These are phyloP conservation scores for Rosa multiflora DNA, from an alignment of 306 rosid genomes.

Conservation along the genomic window DNA sequence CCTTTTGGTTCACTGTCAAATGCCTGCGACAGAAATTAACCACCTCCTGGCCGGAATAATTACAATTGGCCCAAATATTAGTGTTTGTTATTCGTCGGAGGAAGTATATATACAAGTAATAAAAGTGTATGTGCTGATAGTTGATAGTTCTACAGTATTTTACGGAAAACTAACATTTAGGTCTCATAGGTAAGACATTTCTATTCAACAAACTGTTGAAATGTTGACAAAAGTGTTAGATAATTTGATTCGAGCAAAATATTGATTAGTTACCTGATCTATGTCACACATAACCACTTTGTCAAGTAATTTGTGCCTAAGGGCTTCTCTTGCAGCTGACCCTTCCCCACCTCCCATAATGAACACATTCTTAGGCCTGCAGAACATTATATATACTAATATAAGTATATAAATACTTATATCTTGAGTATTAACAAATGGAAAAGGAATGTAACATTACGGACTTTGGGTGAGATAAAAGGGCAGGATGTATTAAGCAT, in stretches of 20 bases:
- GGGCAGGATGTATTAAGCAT: constrained; percentile 90
- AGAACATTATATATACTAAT: background rate
- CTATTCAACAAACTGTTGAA: too few species aligned
- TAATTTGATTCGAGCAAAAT: background rate
- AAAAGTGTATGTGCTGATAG: background rate
- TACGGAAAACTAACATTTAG: background rate
- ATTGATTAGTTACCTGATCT: constrained; percentile 58
- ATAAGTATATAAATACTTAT: background rate
- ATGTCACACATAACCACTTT: constrained; percentile 87
- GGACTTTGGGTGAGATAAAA: constrained; percentile 72
- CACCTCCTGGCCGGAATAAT: constrained; percentile 58
- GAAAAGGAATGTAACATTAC: constrained; percentile 10
- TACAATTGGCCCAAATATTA: background rate
- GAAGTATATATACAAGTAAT: background rate
- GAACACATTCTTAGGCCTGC: constrained; percentile 71
- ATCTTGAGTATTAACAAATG: background rate
- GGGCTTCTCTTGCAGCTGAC: constrained; percentile 92
- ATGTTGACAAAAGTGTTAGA: background rate
- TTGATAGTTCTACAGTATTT: background rate
- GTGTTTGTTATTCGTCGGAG: background rate
- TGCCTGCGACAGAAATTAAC: constrained; percentile 73
- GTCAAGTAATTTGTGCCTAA: constrained; percentile 72
- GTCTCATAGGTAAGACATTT: background rate
- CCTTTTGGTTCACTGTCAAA: constrained; percentile 60
- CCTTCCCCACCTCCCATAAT: constrained; percentile 99